Base-by-base conservation (phyloP, 169 alveolate genomes). In the Perkinsus chesapeaki region DNA sequence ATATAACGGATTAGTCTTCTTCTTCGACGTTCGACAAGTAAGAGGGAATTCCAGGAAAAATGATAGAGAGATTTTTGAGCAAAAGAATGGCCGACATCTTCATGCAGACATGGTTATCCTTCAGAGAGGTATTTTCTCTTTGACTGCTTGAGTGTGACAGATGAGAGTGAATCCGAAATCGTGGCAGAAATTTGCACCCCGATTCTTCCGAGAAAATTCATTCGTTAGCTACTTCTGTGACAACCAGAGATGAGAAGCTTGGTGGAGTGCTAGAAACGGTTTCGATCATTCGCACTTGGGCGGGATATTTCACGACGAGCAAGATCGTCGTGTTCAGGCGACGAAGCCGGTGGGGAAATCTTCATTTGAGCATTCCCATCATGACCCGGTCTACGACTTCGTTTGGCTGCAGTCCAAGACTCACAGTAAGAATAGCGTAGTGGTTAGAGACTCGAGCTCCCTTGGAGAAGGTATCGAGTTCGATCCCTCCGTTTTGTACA, bases 381-480 rank as follows among this genome's bases (percentile, higher is more conserved):
- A 97, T 48, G 99, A 97, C 93, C 99, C 99, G 39, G 98, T 98
- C 91, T 97, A 97, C 92, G 98, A 97, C 94, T 96, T 98, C 94
- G 96, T 95, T 91, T 98, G 99, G 99, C 96, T 97, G 48, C 97
- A 97, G 92, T 97, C 98, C 39, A 97, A 97, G 95, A 95, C 98
- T 36, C 98, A 98, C 94, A 96, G 96, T 60, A 60, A 60, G 1
- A 20, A 27, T 16, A 34, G 82, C 31, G 31, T 16, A 60, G 82
- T 60, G 37, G 82, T 60, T 7, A 60, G 82, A 7, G 12, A 0
- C 27, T 34, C 0, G 23, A 20, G 31, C 23, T 23, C 36, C 27
- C 31, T 20, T 60, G 82, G 0, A 34, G 31, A 23, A 60, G 82
- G 82, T 60, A 9, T 27, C 3, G 3, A 34, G 82, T 60, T 60